Evolutionary conservation across 345 rosid species (phyloP).

Genomic region (Dovyalis caffra): DNA sequence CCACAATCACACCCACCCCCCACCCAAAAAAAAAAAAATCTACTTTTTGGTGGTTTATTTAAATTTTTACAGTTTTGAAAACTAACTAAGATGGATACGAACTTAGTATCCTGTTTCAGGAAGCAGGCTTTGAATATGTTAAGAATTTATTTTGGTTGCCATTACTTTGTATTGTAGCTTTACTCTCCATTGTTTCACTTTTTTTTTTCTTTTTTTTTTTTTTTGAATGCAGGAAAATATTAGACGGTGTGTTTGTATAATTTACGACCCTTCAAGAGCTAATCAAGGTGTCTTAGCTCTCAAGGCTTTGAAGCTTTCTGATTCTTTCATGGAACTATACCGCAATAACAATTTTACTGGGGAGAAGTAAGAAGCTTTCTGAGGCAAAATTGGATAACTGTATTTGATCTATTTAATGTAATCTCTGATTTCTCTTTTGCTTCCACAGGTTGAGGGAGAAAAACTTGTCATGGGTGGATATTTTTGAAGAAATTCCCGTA

Average conservation of each 20-base stretch:
- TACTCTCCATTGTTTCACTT: not conserved
- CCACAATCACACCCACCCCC: too few species aligned
- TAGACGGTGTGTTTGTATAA: constrained; percentile 91
- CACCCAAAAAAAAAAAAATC: too few species aligned
- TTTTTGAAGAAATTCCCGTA: constrained; percentile 99
- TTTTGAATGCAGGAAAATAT: constrained; percentile 68
- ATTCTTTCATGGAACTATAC: constrained; percentile 93
- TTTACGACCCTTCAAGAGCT: constrained; percentile 95
- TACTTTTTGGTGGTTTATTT: too few species aligned
- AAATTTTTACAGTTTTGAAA: too few species aligned
- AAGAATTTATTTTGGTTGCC: not conserved
- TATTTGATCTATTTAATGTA: constrained; percentile 6
- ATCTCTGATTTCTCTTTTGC: constrained; percentile 2
- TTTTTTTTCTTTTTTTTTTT: not conserved
- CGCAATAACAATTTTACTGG: constrained; percentile 79
- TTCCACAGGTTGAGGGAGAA: constrained; percentile 87
- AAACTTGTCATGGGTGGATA: constrained; percentile 98
- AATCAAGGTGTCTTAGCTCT: constrained; percentile 86
- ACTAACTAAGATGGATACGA: too few species aligned
- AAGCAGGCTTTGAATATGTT: too few species aligned
- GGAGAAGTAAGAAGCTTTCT: constrained; percentile 64
- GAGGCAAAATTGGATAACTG: constrained; percentile 6
- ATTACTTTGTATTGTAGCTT: not conserved
- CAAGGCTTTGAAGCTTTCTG: constrained; percentile 97
- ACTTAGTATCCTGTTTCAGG: too few species aligned